Evolutionary conservation across 805 yeast species (phyloP).

Genomic region (Candida boleticola): DNA sequence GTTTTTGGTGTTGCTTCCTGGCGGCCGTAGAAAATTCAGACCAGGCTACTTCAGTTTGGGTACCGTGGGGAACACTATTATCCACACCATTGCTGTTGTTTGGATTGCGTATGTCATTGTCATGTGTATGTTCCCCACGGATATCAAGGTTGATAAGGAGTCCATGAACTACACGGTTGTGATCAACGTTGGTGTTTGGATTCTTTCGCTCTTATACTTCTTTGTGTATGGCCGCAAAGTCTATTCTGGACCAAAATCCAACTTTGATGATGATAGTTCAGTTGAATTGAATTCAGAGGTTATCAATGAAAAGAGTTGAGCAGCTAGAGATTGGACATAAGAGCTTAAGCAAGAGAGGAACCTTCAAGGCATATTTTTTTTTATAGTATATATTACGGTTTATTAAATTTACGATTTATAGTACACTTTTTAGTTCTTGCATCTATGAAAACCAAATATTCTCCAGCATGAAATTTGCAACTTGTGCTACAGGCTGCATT

Average conservation of each 20-base stretch:
- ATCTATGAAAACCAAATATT: no score
- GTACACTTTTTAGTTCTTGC: no score
- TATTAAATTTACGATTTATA: no score
- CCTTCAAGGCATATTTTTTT: no score
- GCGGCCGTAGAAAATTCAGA: constrained; percentile 29
- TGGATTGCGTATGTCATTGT: constrained; percentile 27
- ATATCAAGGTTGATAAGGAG: constrained; percentile 10
- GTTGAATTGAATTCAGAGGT: no score
- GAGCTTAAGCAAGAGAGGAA: no score
- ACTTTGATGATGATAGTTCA: no score
- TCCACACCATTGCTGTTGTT: constrained; percentile 41
- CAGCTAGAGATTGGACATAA: no score
- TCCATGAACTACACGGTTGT: constrained; percentile 36
- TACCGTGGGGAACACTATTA: constrained; percentile 33
- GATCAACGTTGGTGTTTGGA: constrained; percentile 29
- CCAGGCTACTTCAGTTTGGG: constrained; percentile 67
- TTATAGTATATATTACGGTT: no score
- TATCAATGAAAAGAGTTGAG: no score
- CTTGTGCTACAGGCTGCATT: no score
- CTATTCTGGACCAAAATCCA: constrained; percentile 29
- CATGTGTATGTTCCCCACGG: constrained; percentile 22
- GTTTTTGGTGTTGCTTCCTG: constrained; percentile 15
- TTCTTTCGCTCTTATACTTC: constrained; percentile 24
- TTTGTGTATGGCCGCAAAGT: constrained; percentile 23
- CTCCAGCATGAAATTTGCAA: no score